Percentiles rank a stretch among this genome's conserved stretches.
Evolutionary conservation across 192 early-diverging fungal genomes (phyloP).

Genomic region (Entomortierella beljakovae): DNA sequence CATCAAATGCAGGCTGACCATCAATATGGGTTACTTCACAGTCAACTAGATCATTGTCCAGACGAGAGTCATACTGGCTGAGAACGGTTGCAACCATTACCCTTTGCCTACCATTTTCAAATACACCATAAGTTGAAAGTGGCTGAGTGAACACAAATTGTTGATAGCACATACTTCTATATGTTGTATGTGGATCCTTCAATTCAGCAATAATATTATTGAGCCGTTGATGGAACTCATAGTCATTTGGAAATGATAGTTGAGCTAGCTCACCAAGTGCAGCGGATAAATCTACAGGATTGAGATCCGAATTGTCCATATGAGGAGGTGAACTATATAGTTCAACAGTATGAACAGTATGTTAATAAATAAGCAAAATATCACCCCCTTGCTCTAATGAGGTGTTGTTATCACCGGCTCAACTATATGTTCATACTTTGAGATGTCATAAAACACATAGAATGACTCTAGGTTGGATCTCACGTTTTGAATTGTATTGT

Average conservation of each 20-base stretch:
- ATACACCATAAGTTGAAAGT: conserved; percentile 43
- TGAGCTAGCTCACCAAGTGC: conserved; percentile 17
- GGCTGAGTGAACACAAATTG: conserved; percentile 51
- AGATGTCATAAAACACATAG: conserved; percentile 52
- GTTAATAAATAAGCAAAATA: no score
- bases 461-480: conserved; percentile 46
- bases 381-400: no score
- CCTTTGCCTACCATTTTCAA: conserved; percentile 32
- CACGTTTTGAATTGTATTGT: conserved; percentile 23
- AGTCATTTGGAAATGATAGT: conserved; percentile 30
- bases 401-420: no score
- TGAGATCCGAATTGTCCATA: conserved; percentile 44
- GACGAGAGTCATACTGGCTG: conserved; percentile 22
- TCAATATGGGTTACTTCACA: conserved; percentile 55
- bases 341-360: background rate
- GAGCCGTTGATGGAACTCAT: conserved; percentile 29
- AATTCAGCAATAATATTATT: conserved; percentile 12
- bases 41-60: conserved; percentile 22
- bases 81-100: conserved; percentile 40
- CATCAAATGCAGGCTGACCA: conserved; percentile 40
- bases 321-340: conserved; percentile 27
- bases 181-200: conserved; percentile 46
- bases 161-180: conserved; percentile 50
- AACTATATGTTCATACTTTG: conserved; percentile 24
- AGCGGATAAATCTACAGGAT: conserved; percentile 27